These are phyloP conservation scores for Grosmannia penicillata DNA, from an alignment of 2,329 filamentous ascomycete species.

Conservation along the genomic window DNA sequence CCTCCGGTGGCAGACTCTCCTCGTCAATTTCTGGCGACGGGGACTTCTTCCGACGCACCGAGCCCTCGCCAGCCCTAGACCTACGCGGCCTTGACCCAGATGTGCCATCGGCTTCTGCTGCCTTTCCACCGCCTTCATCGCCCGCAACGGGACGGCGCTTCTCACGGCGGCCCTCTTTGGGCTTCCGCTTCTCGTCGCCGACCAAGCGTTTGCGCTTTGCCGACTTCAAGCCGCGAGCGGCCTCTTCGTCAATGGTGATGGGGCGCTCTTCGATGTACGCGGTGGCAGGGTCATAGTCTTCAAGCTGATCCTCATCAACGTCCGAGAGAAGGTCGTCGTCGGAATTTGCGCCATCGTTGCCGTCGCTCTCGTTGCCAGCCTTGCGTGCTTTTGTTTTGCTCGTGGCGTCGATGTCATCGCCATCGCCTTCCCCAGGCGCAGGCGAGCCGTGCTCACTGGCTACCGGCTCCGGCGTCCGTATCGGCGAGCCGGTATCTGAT, in stretches of 20 bases:
- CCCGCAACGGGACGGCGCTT: constrained; percentile 29
- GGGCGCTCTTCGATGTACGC: constrained; percentile 49
- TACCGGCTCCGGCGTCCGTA: neutral
- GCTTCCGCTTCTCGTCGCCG: constrained; percentile 47
- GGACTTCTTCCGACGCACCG: constrained; percentile 29
- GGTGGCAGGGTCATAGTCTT: constrained; percentile 51
- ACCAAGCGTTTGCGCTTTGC: constrained; percentile 51
- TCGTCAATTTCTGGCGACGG: constrained; percentile 50
- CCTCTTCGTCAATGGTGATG: constrained; percentile 53
- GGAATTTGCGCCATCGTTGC: constrained; percentile 27
- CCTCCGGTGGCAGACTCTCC: constrained; percentile 67
- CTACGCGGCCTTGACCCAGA: constrained; percentile 11
- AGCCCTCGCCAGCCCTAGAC: constrained; percentile 22
- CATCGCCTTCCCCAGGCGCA: constrained; percentile 8
- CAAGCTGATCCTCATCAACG: constrained; percentile 55
- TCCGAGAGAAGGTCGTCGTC: constrained; percentile 46
- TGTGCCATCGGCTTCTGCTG: constrained; percentile 25
- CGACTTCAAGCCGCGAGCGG: constrained; percentile 47
- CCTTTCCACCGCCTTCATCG: constrained; percentile 29
- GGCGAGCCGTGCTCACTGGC: neutral
- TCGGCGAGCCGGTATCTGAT: neutral
- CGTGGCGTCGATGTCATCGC: constrained; percentile 21
- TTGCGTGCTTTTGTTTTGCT: neutral
- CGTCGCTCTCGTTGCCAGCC: constrained; percentile 12
- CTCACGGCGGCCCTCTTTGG: constrained; percentile 56